Conservation (phyloP, 179 eudicot species). For the Vitellaria paradoxa region DNA sequence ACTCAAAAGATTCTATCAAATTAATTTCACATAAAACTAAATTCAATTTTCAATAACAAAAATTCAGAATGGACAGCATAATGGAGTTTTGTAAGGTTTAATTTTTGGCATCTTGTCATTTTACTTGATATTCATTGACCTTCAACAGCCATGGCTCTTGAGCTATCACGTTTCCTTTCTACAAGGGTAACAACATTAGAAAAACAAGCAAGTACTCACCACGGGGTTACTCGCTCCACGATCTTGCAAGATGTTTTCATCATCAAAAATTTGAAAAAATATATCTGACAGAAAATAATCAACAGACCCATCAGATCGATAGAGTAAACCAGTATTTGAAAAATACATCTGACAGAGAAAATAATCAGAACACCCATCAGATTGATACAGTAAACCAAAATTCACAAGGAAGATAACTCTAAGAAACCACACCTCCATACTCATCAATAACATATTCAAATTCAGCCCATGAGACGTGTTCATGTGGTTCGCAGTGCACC, state of each 20-base stretch:
- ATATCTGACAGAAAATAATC: slow-evolving; percentile 33
- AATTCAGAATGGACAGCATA: not conserved
- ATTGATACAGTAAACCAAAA: not conserved
- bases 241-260: slow-evolving; percentile 47
- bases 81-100: not conserved
- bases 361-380: not conserved
- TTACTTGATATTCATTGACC: not conserved
- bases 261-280: slow-evolving; percentile 43
- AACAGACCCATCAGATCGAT: not conserved
- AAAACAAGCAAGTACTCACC: slow-evolving; percentile 31
- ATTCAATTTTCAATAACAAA: not conserved
- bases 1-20: not conserved
- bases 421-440: slow-evolving; percentile 44
- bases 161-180: slow-evolving; percentile 6
- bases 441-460: slow-evolving; percentile 42
- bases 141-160: not conserved
- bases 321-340: slow-evolving; percentile 26
- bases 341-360: slow-evolving; percentile 39
- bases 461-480: slow-evolving; percentile 50
- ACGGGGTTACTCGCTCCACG: slow-evolving; percentile 52
- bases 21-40: not conserved
- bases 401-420: not conserved
- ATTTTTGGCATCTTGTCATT: not conserved
- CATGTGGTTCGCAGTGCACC: slow-evolving; percentile 53
- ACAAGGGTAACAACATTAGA: not conserved